Evolutionary conservation across 2,329 filamentous ascomycete species (phyloP).

Genomic region (Pseudogymnoascus destructans): DNA sequence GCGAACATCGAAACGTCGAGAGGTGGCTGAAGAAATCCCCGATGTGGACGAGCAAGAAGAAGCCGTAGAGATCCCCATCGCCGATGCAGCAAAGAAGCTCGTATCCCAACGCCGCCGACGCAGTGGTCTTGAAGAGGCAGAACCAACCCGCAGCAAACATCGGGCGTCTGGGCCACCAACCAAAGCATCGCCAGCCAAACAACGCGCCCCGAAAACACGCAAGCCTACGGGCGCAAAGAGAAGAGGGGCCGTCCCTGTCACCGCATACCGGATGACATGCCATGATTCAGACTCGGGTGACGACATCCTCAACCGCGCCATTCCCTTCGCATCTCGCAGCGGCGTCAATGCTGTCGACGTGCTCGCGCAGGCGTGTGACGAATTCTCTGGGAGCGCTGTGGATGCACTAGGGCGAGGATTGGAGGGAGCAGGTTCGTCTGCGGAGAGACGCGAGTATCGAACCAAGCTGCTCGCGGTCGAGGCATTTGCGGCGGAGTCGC

Average conservation of each 20-base stretch:
- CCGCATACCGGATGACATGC: constrained; percentile 46
- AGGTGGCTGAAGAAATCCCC: constrained; percentile 23
- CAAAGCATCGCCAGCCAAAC: constrained; percentile 9
- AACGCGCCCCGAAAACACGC: constrained; percentile 10
- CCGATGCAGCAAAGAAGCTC: constrained; percentile 21
- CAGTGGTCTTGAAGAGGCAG: neutral
- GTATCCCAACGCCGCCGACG: neutral
- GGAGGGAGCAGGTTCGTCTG: constrained; percentile 24
- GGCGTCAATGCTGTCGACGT: constrained; percentile 52
- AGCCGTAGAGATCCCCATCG: constrained; percentile 25
- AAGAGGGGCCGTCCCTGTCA: constrained; percentile 36
- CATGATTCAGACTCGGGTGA: constrained; percentile 31
- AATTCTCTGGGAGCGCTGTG: constrained; percentile 41
- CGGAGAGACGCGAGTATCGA: constrained; percentile 38
- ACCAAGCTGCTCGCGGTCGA: constrained; percentile 44
- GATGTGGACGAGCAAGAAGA: constrained; percentile 25
- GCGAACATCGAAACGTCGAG: neutral
- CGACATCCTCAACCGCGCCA: constrained; percentile 37
- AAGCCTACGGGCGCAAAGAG: constrained; percentile 19
- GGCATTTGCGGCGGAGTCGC: constrained; percentile 44
- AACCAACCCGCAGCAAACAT: neutral
- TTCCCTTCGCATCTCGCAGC: constrained; percentile 39
- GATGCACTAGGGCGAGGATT: constrained; percentile 34
- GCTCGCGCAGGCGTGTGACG: constrained; percentile 46
- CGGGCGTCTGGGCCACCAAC: neutral